Percentiles rank a stretch among this genome's conserved stretches.
phyloP scores from a whole-genome alignment of 2,329 filamentous ascomycete species.

The Xylaria sp. region DNA sequence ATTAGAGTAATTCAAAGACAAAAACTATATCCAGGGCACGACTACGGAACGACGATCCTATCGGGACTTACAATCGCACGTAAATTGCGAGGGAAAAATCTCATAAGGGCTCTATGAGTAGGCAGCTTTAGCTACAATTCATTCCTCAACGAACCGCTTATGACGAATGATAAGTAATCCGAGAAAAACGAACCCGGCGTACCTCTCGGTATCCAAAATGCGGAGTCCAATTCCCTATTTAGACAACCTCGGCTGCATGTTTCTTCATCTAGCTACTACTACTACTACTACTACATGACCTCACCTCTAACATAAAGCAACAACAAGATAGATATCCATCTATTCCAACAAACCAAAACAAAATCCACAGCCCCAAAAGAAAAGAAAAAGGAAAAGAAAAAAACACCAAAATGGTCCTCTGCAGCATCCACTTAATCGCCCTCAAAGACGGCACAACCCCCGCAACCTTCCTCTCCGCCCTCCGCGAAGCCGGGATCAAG shows the following conservation, averaged over 20 bases:
- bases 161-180: neutral
- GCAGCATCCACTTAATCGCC: constrained; percentile 41
- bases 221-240: constrained; percentile 17
- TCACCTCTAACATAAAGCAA: neutral
- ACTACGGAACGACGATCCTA: too few species aligned
- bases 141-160: neutral
- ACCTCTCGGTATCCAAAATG: constrained; percentile 1
- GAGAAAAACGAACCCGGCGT: neutral
- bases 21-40: neutral
- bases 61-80: too few species aligned
- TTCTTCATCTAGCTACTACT: neutral
- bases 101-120: too few species aligned
- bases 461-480: constrained; percentile 37
- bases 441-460: constrained; percentile 35
- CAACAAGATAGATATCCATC: too few species aligned
- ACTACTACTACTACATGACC: neutral
- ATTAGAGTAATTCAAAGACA: too few species aligned
- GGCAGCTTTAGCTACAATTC: neutral
- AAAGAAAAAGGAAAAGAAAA: neutral
- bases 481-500: constrained; percentile 36
- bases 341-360: too few species aligned
- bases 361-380: neutral
- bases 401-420: constrained; percentile 44
- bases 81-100: too few species aligned
- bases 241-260: constrained; percentile 11